These are phyloP conservation scores for Glebionis coronaria DNA, from an alignment of 129 eudicot species.

Conservation along the genomic window DNA sequence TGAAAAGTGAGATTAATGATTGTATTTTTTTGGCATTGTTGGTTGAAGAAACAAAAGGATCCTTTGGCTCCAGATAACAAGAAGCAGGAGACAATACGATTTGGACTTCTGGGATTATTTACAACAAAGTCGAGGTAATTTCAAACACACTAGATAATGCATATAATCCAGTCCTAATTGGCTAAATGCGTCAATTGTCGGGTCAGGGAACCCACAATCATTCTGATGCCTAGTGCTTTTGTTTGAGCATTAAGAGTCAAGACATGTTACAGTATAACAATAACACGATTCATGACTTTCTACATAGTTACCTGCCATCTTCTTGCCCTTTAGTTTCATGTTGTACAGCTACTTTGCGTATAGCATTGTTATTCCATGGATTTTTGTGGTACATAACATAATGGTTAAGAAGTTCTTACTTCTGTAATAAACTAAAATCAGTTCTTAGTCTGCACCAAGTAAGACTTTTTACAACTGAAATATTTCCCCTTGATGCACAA, in stretches of 20 bases:
- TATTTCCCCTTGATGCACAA: not conserved
- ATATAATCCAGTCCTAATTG: not conserved
- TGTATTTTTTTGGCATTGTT: constrained; percentile 47
- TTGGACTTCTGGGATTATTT: constrained; percentile 90
- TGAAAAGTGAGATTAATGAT: not conserved
- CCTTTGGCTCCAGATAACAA: constrained; percentile 60
- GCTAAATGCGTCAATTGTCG: constrained; percentile 18
- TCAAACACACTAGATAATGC: not conserved
- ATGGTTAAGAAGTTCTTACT: not conserved
- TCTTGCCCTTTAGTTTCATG: not conserved
- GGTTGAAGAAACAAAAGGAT: constrained; percentile 94
- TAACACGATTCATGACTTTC: not conserved
- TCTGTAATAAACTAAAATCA: not conserved
- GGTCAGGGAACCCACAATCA: not conserved
- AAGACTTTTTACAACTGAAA: not conserved
- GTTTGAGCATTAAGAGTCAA: not conserved
- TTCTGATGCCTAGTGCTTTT: not conserved
- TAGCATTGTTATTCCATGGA: not conserved
- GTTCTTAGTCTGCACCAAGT: not conserved
- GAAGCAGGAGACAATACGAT: constrained; percentile 47
- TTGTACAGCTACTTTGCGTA: not conserved
- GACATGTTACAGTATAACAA: not conserved
- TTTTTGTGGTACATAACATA: not conserved
- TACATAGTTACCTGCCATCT: not conserved
- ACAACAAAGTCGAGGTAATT: constrained; percentile 75